phyloP scores from a whole-genome alignment of 768 basidiomycete genomes.

The Pleurotus djamor region DNA sequence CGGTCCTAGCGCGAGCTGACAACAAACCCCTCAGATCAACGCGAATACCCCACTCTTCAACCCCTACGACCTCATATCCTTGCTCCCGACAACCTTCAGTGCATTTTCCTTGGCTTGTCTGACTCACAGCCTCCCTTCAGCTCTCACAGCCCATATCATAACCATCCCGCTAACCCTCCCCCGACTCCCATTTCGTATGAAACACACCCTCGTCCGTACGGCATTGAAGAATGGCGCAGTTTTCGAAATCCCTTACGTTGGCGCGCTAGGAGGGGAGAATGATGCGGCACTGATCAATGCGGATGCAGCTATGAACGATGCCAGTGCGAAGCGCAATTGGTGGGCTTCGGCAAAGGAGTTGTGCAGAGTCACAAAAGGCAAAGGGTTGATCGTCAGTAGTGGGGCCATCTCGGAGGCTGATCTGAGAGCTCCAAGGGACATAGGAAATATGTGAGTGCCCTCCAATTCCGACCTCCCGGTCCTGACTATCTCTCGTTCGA shows the following conservation, averaged over 20 bases:
- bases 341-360: constrained; percentile 81
- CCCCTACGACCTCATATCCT: constrained; percentile 75
- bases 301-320: constrained; percentile 50
- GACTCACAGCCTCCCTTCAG: constrained; percentile 73
- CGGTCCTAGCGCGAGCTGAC: background rate
- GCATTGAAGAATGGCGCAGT: constrained; percentile 81
- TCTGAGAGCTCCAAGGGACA: constrained; percentile 68
- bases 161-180: constrained; percentile 76
- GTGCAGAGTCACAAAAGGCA: constrained; percentile 77
- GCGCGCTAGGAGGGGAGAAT: constrained; percentile 65
- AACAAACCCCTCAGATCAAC: constrained; percentile 48
- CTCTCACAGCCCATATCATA: constrained; percentile 79
- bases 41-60: constrained; percentile 61
- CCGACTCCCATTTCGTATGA: constrained; percentile 77
- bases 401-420: constrained; percentile 62
- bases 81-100: constrained; percentile 67
- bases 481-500: background rate
- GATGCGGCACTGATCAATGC: constrained; percentile 42
- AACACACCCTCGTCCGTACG: constrained; percentile 79
- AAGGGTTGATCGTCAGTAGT: constrained; percentile 69
- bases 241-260: constrained; percentile 80
- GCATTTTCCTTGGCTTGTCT: constrained; percentile 81
- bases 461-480: background rate
- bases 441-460: constrained; percentile 63
- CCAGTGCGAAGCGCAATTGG: constrained; percentile 73